phyloP scores from a whole-genome alignment of 768 basidiomycete genomes.

The Pleurotus sapidus region DNA sequence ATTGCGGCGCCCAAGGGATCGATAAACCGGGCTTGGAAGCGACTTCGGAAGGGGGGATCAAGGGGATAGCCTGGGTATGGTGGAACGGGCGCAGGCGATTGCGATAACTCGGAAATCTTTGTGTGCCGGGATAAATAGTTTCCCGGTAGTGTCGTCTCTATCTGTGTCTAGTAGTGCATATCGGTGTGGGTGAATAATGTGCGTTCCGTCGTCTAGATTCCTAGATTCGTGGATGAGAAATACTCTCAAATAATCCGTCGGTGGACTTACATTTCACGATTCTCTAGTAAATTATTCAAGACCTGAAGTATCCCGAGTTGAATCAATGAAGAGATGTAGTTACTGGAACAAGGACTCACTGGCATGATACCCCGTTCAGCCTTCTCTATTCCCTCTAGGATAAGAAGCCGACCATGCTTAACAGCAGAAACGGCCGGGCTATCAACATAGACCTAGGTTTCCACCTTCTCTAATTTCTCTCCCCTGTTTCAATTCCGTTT shows the following conservation, averaged over 20 bases:
- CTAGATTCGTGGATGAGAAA: conserved; percentile 23
- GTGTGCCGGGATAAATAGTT: conserved; percentile 61
- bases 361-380: conserved; percentile 75
- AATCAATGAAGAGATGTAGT: background rate
- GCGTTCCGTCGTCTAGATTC: conserved; percentile 69
- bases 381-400: conserved; percentile 70
- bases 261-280: conserved; percentile 57
- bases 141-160: conserved; percentile 26
- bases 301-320: conserved; percentile 29
- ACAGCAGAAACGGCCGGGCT: conserved; percentile 66
- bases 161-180: conserved; percentile 44
- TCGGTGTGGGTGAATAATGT: conserved; percentile 64
- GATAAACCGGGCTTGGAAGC: conserved; percentile 66
- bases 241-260: too few relatives aligned
- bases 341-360: conserved; percentile 29
- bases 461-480: conserved; percentile 61
- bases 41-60: conserved; percentile 66
- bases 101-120: conserved; percentile 67
- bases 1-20: conserved; percentile 56
- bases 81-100: conserved; percentile 66
- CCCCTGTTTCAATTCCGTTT: conserved; percentile 72
- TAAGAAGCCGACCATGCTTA: conserved; percentile 61
- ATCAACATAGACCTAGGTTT: conserved; percentile 63
- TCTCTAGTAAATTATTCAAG: conserved; percentile 67
- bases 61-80: conserved; percentile 66